Evolutionary conservation across 345 rosid species (phyloP), one percentile per base, ranked within the genome.

Genomic region (Syzygium oleosum): DNA sequence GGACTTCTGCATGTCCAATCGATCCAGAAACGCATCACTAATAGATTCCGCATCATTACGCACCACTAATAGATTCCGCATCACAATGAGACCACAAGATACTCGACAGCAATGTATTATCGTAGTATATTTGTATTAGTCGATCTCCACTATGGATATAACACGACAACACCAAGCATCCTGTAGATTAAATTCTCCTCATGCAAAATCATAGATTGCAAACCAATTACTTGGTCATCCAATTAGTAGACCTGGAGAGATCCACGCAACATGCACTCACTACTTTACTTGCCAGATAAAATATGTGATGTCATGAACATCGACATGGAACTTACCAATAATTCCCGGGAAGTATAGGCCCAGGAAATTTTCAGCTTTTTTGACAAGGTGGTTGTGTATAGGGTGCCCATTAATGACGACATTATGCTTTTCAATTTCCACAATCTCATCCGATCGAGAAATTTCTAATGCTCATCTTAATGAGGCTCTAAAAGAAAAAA

Each of bases 391-490:
- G 78, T 93, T 96, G 38, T 96, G 90, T 88, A 98, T 86, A 84
- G 87, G 89, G 89, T 95, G 93, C 46, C 97, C 98, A 46, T 96
- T 96, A 52, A 98, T 89, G 25, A 92, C 87, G 78, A 96, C 92
- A 88, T 90, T 93, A 85, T 90, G 87, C 91, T 87, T 94, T 79
- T 92, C 91, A 84, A 85, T 91, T 49, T 92, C 96, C 83, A 89
- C 95, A 84, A 89, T 89, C 88, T 95, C 94, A 88, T 91, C 92
- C 56, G 93, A 93, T 85, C 91, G 95, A 86, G 22, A 97, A 91
- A 90, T 96, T 98, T 89, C 94, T 95, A 89, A 97, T 93, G 89
- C 97, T n/a, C n/a, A n/a, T 93, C 92, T 94, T 98, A 88, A 97
- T 90, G 63, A 95, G 91, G 89, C 90, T 95, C 27, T 92, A 86